Percentiles rank a stretch among this genome's conserved stretches.
Evolutionary conservation across 192 early-diverging fungal genomes (phyloP).

Genomic region (Pilobolus umbonatus): DNA sequence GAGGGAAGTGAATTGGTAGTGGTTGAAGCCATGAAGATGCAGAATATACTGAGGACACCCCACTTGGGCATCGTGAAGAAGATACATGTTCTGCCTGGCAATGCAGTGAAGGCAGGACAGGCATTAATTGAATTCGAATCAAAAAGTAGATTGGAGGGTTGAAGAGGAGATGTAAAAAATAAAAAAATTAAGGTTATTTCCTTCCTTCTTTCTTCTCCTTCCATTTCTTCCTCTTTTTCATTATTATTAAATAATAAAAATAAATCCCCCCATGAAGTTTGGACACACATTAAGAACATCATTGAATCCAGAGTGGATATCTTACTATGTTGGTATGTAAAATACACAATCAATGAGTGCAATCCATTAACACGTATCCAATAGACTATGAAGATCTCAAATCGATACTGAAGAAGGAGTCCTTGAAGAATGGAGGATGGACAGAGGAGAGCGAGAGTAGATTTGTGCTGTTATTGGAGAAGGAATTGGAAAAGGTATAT

Average conservation of each 20-base stretch:
- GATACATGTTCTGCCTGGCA: slow-evolving; percentile 66
- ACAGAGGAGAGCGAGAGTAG: slow-evolving; percentile 78
- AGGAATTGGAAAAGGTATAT: slow-evolving; percentile 89
- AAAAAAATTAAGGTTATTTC: not conserved
- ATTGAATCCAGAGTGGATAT: slow-evolving; percentile 83
- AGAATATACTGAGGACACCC: slow-evolving; percentile 82
- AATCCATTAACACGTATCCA: not conserved
- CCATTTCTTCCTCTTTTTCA: slow-evolving; percentile 1
- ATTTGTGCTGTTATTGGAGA: slow-evolving; percentile 82
- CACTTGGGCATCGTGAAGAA: slow-evolving; percentile 74
- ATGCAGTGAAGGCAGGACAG: slow-evolving; percentile 76
- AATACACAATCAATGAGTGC: no score
- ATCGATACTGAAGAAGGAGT: slow-evolving; percentile 66
- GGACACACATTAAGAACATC: slow-evolving; percentile 77
- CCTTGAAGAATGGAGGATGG: slow-evolving; percentile 52
- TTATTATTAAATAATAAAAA: not conserved
- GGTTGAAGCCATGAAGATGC: slow-evolving; percentile 99
- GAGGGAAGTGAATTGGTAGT: slow-evolving; percentile 82
- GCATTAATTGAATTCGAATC: slow-evolving; percentile 60
- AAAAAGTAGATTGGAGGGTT: not conserved
- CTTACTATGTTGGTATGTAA: slow-evolving; percentile 63
- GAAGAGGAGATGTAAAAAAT: not conserved
- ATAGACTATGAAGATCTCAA: slow-evolving; percentile 82
- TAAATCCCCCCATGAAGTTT: slow-evolving; percentile 73
- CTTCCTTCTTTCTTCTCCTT: slow-evolving; percentile 14